Base-by-base conservation (phyloP, 192 early-diverging fungal genomes). In the Backusella westeae region DNA sequence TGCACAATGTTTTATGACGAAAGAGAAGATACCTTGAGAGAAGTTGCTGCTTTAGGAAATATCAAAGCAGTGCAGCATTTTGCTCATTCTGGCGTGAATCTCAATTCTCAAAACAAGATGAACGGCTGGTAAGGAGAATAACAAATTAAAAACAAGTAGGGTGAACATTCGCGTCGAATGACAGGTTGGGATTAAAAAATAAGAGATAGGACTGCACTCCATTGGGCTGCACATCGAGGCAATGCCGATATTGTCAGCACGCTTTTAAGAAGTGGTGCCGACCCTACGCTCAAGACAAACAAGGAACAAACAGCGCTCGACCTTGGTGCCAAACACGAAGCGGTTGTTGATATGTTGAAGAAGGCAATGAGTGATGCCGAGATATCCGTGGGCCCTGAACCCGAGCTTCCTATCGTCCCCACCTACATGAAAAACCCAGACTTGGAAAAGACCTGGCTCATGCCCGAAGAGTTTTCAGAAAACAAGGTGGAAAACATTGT, bases 171-270 rank as follows among this genome's bases (percentile, higher is more conserved):
- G 56, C 56, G 56, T 26, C 14, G 19, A 8, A 26, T 26, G 56
- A 29, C 21, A 10, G 39, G 29, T 35, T 29, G 21, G 38, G 49
- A 53, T 14, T 63, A 29, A 63, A 21, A 23, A n/a, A 29, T 8
- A 29, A 29, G 10, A 63, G 56, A 63, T 65, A 88, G 91, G 91
- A 90, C 90, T 0, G 80, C 90, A 26, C 75, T 96, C 3, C 92
- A 94, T 75, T 96, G 94, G 94, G 93, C 94, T 6, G 78, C 88
- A 56, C 85, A 87, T 26, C 87, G 93, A 69, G 88, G 89, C 14
- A 87, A 95, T 75, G 76, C 80, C 14, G 80, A 84, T 6, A 78
- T 94, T 56, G 86, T 91, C 2, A 83, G 81, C 1, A 67, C 85
- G 10, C 78, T 96, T 63, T 67, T 96, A 72, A 83, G 87, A 17